A percentile compares a stretch with the other conserved stretches of the same genome.
These are phyloP conservation scores for Clitopilus passeckerianus DNA, from an alignment of 768 basidiomycete genomes.

Conservation along the genomic window DNA sequence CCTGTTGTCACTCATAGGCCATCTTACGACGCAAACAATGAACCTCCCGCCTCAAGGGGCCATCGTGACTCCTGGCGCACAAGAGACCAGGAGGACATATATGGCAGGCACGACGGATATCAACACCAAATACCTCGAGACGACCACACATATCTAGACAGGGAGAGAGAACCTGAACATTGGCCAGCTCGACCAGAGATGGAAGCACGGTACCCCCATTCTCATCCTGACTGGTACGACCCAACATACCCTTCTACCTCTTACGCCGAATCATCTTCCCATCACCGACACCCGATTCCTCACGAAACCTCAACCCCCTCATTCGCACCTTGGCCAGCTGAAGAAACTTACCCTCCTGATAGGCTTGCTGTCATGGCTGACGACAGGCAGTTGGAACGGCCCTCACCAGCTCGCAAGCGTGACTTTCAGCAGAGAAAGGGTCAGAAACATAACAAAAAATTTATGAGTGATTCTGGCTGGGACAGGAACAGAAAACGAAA, in stretches of 20 bases:
- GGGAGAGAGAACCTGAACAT: slow-evolving; percentile 20
- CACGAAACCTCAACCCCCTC: slow-evolving; percentile 35
- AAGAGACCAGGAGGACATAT: slow-evolving; percentile 41
- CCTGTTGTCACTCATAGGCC: slow-evolving; percentile 36
- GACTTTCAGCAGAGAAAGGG: slow-evolving; percentile 31
- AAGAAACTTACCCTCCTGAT: slow-evolving; percentile 31
- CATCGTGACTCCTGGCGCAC: slow-evolving; percentile 49
- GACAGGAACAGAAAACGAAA: slow-evolving; percentile 43
- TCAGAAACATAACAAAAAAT: slow-evolving; percentile 18
- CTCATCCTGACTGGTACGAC: slow-evolving; percentile 49
- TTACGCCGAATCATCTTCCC: slow-evolving; percentile 45
- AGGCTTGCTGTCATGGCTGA: slow-evolving; percentile 12
- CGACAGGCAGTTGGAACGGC: slow-evolving; percentile 9
- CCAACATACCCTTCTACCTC: slow-evolving; percentile 35
- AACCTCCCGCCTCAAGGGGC: slow-evolving; percentile 47
- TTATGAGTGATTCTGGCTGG: slow-evolving; percentile 50
- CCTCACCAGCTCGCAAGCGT: slow-evolving; percentile 12
- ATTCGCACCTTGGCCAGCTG: slow-evolving; percentile 38
- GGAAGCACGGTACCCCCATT: slow-evolving; percentile 34
- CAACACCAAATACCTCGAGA: slow-evolving; percentile 41
- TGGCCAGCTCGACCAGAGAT: slow-evolving; percentile 7
- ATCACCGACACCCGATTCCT: slow-evolving; percentile 23
- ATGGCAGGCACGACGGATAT: slow-evolving; percentile 43
- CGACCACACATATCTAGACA: slow-evolving; percentile 24
- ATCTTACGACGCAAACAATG: slow-evolving; percentile 44